Percentiles rank a stretch among this genome's conserved stretches.
Evolutionary conservation across 179 eudicot genomes (phyloP).

Genomic region (Nepenthes alata): DNA sequence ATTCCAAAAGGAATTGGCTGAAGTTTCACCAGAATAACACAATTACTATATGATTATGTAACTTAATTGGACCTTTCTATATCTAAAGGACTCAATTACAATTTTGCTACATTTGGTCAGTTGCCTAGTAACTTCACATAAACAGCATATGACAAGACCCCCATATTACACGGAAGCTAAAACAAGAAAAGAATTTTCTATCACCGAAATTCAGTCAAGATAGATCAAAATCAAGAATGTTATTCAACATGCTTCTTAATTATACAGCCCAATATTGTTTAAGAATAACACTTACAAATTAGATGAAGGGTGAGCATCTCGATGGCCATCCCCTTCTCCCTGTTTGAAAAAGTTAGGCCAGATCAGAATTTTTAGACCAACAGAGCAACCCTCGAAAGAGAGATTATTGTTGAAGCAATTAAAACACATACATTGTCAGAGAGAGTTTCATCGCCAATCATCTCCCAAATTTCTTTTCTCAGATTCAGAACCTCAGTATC

Average conservation of each 20-base stretch:
- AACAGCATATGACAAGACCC: neutral
- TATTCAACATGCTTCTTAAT: neutral
- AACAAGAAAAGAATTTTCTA: no score
- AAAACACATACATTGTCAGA: constrained; percentile 13
- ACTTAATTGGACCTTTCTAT: neutral
- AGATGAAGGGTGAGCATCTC: constrained; percentile 4
- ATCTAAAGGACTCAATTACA: neutral
- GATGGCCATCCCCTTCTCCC: constrained; percentile 4
- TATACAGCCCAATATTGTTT: neutral
- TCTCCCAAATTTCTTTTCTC: constrained; percentile 29
- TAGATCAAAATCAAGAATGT: neutral
- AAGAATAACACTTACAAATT: constrained; percentile 11
- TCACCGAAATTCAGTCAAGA: neutral
- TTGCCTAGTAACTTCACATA: neutral
- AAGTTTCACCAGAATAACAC: no score
- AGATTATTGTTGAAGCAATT: neutral
- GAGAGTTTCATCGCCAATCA: constrained; percentile 13
- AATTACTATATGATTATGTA: no score
- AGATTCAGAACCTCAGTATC: constrained; percentile 34
- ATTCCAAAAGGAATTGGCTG: no score
- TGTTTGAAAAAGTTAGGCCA: constrained; percentile 1
- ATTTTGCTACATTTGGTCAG: neutral
- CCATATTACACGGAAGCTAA: neutral
- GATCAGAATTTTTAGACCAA: constrained; percentile 4
- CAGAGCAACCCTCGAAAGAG: neutral